phyloP scores from a whole-genome alignment of 108 stramenopile genomes.

The Parmales sp. region DNA sequence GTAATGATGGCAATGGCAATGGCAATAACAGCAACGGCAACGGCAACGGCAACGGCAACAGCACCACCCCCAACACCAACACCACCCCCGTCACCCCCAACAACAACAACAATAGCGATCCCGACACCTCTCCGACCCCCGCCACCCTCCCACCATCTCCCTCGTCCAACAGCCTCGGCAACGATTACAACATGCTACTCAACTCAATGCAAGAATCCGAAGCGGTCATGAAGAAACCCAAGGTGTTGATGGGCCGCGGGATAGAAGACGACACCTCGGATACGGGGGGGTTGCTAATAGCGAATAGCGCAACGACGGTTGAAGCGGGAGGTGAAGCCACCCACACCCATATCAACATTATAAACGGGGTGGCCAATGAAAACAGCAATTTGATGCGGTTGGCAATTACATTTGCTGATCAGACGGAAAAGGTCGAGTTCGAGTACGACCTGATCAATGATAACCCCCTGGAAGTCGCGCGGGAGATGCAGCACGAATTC shows the following conservation, averaged over 20 bases:
- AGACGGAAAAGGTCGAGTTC: slow-evolving; percentile 72
- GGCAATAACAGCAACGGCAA: background rate
- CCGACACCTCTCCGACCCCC: background rate
- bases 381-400: background rate
- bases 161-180: slow-evolving; percentile 15
- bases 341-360: background rate
- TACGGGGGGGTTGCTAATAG: background rate
- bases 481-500: slow-evolving; percentile 76
- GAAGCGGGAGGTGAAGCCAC: background rate
- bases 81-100: slow-evolving; percentile 4
- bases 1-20: background rate
- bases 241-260: slow-evolving; percentile 73
- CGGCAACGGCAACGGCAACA: background rate
- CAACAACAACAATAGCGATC: slow-evolving; percentile 5
- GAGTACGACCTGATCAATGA: slow-evolving; percentile 72
- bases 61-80: slow-evolving; percentile 3
- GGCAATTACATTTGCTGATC: slow-evolving; percentile 16
- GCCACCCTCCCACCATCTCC: slow-evolving; percentile 19
- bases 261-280: slow-evolving; percentile 27
- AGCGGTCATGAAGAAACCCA: slow-evolving; percentile 66
- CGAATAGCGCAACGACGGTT: background rate
- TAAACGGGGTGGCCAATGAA: background rate
- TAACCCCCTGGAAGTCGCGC: slow-evolving; percentile 71
- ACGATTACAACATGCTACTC: slow-evolving; percentile 50
- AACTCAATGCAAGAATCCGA: slow-evolving; percentile 80